These are phyloP conservation scores for Entoloma clypeatum DNA, from an alignment of 1,284 basidiomycete species.

Conservation along the genomic window DNA sequence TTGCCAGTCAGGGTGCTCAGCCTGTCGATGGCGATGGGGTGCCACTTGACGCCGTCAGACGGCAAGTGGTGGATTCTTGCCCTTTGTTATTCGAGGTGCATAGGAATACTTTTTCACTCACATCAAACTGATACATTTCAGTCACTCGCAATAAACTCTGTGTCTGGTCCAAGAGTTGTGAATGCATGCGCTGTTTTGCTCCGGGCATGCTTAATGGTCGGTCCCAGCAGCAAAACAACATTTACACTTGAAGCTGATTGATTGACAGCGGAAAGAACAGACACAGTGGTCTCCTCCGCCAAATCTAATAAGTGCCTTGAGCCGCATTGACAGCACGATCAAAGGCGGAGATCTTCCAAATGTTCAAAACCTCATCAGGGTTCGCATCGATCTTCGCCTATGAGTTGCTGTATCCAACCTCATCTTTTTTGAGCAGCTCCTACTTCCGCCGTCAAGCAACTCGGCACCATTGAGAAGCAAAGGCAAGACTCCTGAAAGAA, in stretches of 20 bases:
- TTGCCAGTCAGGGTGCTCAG: conserved; percentile 25
- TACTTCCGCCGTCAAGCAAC: conserved; percentile 29
- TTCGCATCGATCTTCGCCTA: conserved; percentile 55
- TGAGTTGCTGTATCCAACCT: conserved; percentile 42
- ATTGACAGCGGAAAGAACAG: conserved; percentile 41
- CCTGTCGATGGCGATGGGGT: conserved; percentile 19
- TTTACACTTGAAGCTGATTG: conserved; percentile 5
- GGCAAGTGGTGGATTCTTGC: conserved; percentile 44
- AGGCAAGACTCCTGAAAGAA: not conserved
- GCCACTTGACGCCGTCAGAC: conserved; percentile 30
- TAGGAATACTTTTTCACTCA: conserved; percentile 1
- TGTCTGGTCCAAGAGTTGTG: conserved; percentile 31
- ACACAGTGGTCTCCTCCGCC: conserved; percentile 42
- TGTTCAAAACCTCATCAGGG: conserved; percentile 55
- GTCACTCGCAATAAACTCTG: conserved; percentile 28
- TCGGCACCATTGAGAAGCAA: conserved; percentile 17
- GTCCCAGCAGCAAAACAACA: conserved; percentile 19
- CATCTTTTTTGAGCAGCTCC: conserved; percentile 51
- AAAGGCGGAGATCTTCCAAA: conserved; percentile 32
- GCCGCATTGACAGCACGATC: conserved; percentile 34
- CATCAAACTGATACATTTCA: conserved; percentile 9
- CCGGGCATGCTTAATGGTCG: conserved; percentile 39
- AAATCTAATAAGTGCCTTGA: conserved; percentile 38
- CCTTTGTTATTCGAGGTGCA: conserved; percentile 49
- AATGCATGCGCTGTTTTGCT: conserved; percentile 39